These are phyloP conservation scores for Boletus patriciae DNA, from an alignment of 768 basidiomycete genomes.

Conservation along the genomic window DNA sequence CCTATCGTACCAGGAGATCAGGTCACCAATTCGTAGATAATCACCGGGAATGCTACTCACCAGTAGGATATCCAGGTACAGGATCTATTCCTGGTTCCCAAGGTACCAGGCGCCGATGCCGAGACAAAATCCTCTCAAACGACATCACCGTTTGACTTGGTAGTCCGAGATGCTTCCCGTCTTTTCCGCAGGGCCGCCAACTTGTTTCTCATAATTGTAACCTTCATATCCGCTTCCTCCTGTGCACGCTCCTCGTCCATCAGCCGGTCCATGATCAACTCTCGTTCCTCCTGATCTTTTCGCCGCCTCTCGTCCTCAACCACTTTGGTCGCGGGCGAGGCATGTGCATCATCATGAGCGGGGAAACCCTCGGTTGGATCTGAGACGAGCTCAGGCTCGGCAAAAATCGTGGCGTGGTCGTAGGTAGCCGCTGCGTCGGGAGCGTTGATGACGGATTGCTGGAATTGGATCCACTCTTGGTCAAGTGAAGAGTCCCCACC, in stretches of 20 bases:
- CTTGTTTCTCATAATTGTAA: slow-evolving; percentile 60
- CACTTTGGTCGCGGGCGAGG: slow-evolving; percentile 8
- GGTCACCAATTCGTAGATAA: neutral
- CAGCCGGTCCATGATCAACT: slow-evolving; percentile 83
- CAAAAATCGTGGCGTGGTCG: slow-evolving; percentile 67
- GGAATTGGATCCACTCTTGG: slow-evolving; percentile 72
- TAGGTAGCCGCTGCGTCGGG: slow-evolving; percentile 50
- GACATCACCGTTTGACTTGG: slow-evolving; percentile 19
- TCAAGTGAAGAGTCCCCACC: slow-evolving; percentile 46
- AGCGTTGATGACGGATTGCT: slow-evolving; percentile 56
- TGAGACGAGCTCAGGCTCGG: slow-evolving; percentile 60
- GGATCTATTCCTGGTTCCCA: neutral
- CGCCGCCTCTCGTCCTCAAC: slow-evolving; percentile 43
- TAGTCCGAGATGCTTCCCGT: slow-evolving; percentile 37
- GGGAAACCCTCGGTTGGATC: slow-evolving; percentile 53
- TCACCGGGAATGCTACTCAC: neutral
- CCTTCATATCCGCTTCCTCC: slow-evolving; percentile 84
- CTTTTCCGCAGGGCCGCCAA: slow-evolving; percentile 57
- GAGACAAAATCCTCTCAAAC: slow-evolving; percentile 4
- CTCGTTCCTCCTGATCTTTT: slow-evolving; percentile 70
- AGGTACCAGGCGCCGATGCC: too few species aligned
- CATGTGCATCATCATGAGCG: slow-evolving; percentile 27
- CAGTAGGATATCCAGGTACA: neutral
- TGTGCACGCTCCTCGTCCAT: slow-evolving; percentile 84
- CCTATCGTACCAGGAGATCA: neutral